Evolutionary conservation across 768 basidiomycete genomes (phyloP).

Genomic region (Mycena galericulata): DNA sequence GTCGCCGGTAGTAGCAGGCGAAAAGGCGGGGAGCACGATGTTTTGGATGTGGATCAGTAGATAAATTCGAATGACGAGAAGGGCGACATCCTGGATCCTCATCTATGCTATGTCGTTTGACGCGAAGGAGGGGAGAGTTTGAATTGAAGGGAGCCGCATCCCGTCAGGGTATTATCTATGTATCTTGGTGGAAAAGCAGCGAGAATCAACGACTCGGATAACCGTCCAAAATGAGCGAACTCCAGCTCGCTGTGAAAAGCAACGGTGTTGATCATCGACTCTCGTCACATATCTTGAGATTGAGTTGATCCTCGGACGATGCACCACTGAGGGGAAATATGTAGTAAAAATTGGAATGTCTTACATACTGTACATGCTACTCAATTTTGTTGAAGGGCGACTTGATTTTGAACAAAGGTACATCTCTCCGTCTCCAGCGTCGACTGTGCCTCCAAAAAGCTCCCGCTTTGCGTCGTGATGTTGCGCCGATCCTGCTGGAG

Average conservation of each 20-base stretch:
- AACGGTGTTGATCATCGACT: no score
- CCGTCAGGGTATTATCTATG: no score
- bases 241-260: no score
- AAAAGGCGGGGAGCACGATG: background rate
- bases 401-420: conserved; percentile 50
- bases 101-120: background rate
- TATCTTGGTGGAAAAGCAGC: no score
- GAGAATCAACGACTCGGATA: no score
- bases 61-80: background rate
- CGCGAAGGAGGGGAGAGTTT: background rate
- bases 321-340: no score
- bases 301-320: no score
- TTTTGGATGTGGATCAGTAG: conserved; percentile 3
- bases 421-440: conserved; percentile 52
- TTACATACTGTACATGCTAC: no score
- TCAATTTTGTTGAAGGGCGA: conserved; percentile 50
- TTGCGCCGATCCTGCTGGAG: conserved; percentile 53
- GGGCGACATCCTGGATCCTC: background rate
- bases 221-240: no score
- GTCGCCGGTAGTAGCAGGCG: conserved; percentile 17
- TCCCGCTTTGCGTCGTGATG: conserved; percentile 50
- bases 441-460: conserved; percentile 54
- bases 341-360: no score
- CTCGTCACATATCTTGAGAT: no score
- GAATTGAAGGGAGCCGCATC: background rate